These are phyloP conservation scores for Phlyctochytrium bullatum DNA, from an alignment of 192 early-diverging fungal genomes.

Conservation along the genomic window DNA sequence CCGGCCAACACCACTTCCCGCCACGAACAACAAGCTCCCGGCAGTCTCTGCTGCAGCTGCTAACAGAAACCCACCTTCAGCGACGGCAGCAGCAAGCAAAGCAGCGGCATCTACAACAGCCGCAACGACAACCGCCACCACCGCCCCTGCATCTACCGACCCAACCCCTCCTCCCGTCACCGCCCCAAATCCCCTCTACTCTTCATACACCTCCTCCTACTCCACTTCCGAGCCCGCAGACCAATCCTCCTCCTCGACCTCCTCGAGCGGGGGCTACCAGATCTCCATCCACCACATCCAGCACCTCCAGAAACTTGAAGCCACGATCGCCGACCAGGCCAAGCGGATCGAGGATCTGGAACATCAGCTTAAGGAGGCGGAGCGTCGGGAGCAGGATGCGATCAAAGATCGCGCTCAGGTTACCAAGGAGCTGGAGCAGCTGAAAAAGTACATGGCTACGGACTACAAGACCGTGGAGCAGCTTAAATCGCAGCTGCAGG, in stretches of 20 bases:
- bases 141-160: slow-evolving; percentile 1
- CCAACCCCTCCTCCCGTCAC: slow-evolving; percentile 10
- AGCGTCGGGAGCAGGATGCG: slow-evolving; percentile 9
- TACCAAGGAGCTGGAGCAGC: slow-evolving; percentile 19
- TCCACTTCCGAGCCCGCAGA: background rate
- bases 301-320: background rate
- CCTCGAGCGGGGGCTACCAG: slow-evolving; percentile 4
- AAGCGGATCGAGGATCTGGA: slow-evolving; percentile 24
- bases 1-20: no score
- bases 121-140: background rate
- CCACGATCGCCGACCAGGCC: slow-evolving; percentile 14
- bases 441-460: slow-evolving; percentile 26
- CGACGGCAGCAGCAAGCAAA: slow-evolving; percentile 7
- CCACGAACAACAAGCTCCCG: no score
- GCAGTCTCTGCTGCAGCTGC: no score
- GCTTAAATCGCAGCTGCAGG: slow-evolving; percentile 26
- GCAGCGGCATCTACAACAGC: background rate
- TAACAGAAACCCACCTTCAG: no score
- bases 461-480: slow-evolving; percentile 23
- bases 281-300: background rate
- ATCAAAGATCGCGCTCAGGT: slow-evolving; percentile 10
- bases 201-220: slow-evolving; percentile 4
- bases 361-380: slow-evolving; percentile 15
- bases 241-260: background rate
- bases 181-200: slow-evolving; percentile 5